Conservation (phyloP, 768 basidiomycete genomes). For the Kwoniella pini region DNA sequence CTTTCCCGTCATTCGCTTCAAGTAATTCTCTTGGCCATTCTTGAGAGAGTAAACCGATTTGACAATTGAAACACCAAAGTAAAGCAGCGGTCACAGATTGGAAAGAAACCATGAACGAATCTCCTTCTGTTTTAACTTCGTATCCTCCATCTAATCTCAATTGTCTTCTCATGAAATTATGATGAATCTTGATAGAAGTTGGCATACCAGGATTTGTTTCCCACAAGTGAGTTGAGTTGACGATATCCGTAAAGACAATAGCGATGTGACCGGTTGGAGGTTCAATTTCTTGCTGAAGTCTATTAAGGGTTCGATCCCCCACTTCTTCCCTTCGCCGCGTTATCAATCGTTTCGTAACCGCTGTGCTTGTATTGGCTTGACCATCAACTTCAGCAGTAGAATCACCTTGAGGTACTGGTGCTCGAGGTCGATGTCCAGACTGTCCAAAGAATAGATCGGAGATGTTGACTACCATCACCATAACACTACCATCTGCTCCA, state of each 20-base stretch:
- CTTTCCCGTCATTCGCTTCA: constrained; percentile 86
- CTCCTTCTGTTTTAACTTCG: constrained; percentile 99
- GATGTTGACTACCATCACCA: constrained; percentile 96
- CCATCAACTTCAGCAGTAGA: constrained; percentile 1
- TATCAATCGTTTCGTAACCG: constrained; percentile 29
- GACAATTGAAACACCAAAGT: constrained; percentile 86
- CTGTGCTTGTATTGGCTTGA: constrained; percentile 58
- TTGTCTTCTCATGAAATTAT: constrained; percentile 77
- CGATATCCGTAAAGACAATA: constrained; percentile 96
- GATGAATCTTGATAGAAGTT: constrained; percentile 87
- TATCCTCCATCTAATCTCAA: constrained; percentile 91
- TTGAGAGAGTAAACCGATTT: constrained; percentile 74
- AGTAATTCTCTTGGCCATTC: constrained; percentile 92
- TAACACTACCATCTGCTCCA: constrained; percentile 86
- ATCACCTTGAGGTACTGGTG: constrained; percentile 22
- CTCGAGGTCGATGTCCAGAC: constrained; percentile 55
- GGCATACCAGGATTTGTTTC: constrained; percentile 95
- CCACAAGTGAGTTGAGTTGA: constrained; percentile 95
- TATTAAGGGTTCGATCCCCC: constrained; percentile 55
- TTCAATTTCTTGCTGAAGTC: constrained; percentile 72
- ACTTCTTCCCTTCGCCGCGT: constrained; percentile 48
- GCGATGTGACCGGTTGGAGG: constrained; percentile 85
- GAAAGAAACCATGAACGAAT: constrained; percentile 98
- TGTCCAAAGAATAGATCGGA: constrained; percentile 66
- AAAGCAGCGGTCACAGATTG: constrained; percentile 80